A percentile compares a stretch with the other conserved stretches of the same genome.
Evolutionary conservation across 2,329 filamentous ascomycete genomes (phyloP).

Genomic region (Tolypocladium capitatum): DNA sequence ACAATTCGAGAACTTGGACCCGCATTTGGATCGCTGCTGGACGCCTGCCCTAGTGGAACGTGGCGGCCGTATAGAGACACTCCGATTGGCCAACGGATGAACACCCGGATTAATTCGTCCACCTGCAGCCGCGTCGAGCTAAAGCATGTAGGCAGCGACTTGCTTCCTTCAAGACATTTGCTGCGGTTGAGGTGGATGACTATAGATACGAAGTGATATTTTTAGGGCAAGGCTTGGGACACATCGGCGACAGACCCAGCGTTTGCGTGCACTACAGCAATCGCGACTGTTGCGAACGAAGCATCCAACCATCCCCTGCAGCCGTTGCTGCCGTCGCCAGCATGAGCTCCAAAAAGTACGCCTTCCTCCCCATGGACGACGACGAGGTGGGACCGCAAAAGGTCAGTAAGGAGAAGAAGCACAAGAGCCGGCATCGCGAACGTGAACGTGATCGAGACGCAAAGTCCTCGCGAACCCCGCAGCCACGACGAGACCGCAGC

Average conservation of each 20-base stretch:
- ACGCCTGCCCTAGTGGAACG: too few species aligned
- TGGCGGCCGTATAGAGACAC: slow-evolving; percentile 7
- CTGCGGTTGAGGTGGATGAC: background rate
- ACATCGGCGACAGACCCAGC: background rate
- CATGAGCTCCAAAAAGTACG: slow-evolving; percentile 49
- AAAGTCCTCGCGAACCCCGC: slow-evolving; percentile 12
- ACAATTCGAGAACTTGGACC: slow-evolving; percentile 7
- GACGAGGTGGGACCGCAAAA: slow-evolving; percentile 44
- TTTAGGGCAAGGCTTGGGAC: background rate
- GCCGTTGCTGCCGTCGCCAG: background rate
- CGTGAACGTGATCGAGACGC: slow-evolving; percentile 19
- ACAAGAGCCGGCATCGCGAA: slow-evolving; percentile 24
- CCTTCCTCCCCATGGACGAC: slow-evolving; percentile 54
- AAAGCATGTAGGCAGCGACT: background rate
- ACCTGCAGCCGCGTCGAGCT: too few species aligned
- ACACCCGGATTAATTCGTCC: slow-evolving; percentile 9
- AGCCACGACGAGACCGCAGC: slow-evolving; percentile 15
- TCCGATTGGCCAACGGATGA: slow-evolving; percentile 11
- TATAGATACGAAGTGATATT: background rate
- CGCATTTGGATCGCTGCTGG: too few species aligned
- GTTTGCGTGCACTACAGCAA: background rate
- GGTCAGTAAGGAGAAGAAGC: slow-evolving; percentile 36
- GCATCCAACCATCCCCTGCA: background rate
- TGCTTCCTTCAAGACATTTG: background rate
- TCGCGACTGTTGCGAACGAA: background rate